A percentile compares a stretch with the other conserved stretches of the same genome.
Conservation (phyloP, 495 filamentous ascomycete species). For the Evansstolkia leycettana region DNA sequence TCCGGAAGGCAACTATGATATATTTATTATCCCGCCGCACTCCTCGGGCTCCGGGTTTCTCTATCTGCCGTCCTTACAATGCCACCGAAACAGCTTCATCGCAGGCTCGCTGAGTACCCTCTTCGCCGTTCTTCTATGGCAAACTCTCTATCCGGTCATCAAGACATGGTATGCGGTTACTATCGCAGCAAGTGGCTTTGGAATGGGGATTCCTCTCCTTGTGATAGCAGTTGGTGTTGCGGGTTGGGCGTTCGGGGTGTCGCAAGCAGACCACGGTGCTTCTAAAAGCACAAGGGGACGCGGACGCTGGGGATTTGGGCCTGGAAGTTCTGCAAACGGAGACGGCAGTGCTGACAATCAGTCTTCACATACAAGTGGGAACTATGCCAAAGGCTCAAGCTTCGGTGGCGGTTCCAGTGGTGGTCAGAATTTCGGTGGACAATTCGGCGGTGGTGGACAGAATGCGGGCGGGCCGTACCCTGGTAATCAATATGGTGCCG, state of each 20-base stretch:
- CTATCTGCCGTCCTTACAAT: constrained; percentile 79
- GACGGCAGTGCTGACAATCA: constrained; percentile 6
- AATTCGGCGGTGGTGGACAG: background rate
- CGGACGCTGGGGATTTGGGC: constrained; percentile 11
- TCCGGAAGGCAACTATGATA: constrained; percentile 81
- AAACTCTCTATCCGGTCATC: constrained; percentile 55
- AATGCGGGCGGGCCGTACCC: constrained; percentile 7
- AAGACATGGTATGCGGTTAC: constrained; percentile 49
- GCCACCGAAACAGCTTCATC: constrained; percentile 80
- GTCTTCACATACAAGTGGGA: background rate
- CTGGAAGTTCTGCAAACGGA: constrained; percentile 12
- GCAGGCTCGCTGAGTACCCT: constrained; percentile 71
- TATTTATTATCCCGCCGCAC: constrained; percentile 94
- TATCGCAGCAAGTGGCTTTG: constrained; percentile 47
- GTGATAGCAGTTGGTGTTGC: constrained; percentile 57
- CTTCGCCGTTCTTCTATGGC: constrained; percentile 50
- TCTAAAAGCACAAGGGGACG: constrained; percentile 4
- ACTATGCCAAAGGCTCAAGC: constrained; percentile 3
- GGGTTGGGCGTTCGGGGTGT: constrained; percentile 62
- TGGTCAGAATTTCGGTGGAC: constrained; percentile 15
- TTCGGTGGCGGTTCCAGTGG: constrained; percentile 8
- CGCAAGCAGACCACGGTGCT: constrained; percentile 37
- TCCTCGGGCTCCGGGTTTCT: constrained; percentile 83
- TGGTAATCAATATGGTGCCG: constrained; percentile 21
- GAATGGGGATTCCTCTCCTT: constrained; percentile 48